Evolutionary conservation across 805 yeast species (phyloP).

Genomic region (Kuraishia piskuri): DNA sequence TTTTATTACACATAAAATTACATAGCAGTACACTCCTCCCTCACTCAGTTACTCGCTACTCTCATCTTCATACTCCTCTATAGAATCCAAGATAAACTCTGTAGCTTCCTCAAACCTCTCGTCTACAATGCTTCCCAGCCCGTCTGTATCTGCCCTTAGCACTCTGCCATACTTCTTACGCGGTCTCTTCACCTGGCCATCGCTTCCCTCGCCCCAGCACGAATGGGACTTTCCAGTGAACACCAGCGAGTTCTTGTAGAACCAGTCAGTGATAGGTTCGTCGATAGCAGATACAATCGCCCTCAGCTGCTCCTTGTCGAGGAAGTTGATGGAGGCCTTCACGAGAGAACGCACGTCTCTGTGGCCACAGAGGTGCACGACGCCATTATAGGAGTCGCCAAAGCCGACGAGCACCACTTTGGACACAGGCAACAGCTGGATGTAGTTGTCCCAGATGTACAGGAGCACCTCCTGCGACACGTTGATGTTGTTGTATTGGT

Average conservation of each 20-base stretch:
- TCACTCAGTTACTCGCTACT: constrained; percentile 4
- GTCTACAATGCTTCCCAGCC: constrained; percentile 65
- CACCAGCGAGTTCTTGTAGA: constrained; percentile 73
- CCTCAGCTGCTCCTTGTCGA: constrained; percentile 61
- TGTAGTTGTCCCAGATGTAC: constrained; percentile 86
- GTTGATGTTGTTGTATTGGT: constrained; percentile 50
- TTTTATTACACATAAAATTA: neutral
- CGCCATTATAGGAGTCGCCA: constrained; percentile 84
- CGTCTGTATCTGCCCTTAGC: constrained; percentile 61
- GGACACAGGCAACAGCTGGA: constrained; percentile 63
- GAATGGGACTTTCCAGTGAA: constrained; percentile 69
- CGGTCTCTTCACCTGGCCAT: constrained; percentile 49
- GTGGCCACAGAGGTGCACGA: constrained; percentile 83
- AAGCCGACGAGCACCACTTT: constrained; percentile 77
- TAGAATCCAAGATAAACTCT: constrained; percentile 73
- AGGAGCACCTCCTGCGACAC: constrained; percentile 71
- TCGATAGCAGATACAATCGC: constrained; percentile 83
- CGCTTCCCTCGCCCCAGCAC: constrained; percentile 57
- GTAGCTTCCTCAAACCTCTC: constrained; percentile 82
- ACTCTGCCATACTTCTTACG: constrained; percentile 91
- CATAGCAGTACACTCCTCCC: no score
- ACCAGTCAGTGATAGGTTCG: constrained; percentile 89
- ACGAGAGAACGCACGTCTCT: constrained; percentile 57
- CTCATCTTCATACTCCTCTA: constrained; percentile 55
- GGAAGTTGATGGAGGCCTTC: constrained; percentile 61